A percentile compares a stretch with the other conserved stretches of the same genome.
Evolutionary conservation across 768 basidiomycete species (phyloP).

Genomic region (Dendrothele bispora): DNA sequence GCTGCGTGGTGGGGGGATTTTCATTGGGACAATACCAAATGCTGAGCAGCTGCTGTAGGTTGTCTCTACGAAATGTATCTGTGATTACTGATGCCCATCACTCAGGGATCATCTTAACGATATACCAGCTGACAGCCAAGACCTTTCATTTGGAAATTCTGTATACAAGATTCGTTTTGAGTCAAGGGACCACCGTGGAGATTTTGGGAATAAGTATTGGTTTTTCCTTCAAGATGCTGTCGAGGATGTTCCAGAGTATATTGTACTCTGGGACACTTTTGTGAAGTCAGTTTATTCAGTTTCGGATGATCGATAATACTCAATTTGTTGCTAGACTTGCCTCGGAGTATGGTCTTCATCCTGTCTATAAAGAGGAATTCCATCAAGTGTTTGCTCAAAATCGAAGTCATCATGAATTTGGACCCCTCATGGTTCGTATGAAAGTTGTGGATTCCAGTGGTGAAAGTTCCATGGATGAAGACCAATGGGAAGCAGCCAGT

Average conservation of each 20-base stretch:
- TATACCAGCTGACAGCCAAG: conserved; percentile 62
- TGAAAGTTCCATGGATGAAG: conserved; percentile 89
- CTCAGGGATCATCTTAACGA: conserved; percentile 69
- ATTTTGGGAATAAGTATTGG: conserved; percentile 90
- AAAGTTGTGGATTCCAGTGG: conserved; percentile 85
- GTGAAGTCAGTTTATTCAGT: conserved; percentile 54
- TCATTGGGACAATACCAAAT: conserved; percentile 97
- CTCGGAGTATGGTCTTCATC: conserved; percentile 71
- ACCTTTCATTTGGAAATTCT: conserved; percentile 85
- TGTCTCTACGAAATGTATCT: conserved; percentile 5
- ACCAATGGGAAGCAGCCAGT: conserved; percentile 99
- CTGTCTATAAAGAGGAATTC: conserved; percentile 84
- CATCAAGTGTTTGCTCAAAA: conserved; percentile 87
- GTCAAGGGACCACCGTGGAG: conserved; percentile 55
- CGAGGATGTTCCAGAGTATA: conserved; percentile 94
- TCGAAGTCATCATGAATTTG: conserved; percentile 76
- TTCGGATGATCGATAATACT: conserved; percentile 8
- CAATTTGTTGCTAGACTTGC: conserved; percentile 61
- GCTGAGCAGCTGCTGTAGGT: conserved; percentile 80
- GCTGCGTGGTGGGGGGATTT: conserved; percentile 83
- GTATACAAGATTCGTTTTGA: conserved; percentile 91
- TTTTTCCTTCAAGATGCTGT: conserved; percentile 96
- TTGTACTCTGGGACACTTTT: conserved; percentile 96
- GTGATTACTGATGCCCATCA: conserved; percentile 1
- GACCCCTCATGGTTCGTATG: conserved; percentile 85